Conservation (phyloP, 768 basidiomycete genomes). For the Termitomyces sp. region DNA sequence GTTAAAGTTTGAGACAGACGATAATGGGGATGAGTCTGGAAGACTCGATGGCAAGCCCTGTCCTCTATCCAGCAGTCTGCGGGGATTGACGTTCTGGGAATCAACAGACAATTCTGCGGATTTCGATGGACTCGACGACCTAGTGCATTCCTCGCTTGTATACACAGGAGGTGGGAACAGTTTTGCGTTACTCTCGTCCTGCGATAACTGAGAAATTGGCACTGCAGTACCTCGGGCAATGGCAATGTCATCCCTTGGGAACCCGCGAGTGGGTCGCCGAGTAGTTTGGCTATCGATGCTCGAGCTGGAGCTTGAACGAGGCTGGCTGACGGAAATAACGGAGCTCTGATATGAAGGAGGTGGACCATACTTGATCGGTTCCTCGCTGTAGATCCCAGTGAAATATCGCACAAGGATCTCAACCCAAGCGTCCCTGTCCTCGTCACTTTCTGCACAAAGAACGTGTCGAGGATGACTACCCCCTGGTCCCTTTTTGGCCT, state of each 20-base stretch:
- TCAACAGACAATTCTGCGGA: conserved; percentile 46
- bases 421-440: conserved; percentile 92
- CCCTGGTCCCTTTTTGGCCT: conserved; percentile 69
- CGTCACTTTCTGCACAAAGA: conserved; percentile 93
- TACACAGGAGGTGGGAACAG: conserved; percentile 44
- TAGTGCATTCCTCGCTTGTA: conserved; percentile 28
- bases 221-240: conserved; percentile 43
- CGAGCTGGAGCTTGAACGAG: conserved; percentile 53
- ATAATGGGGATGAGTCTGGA: conserved; percentile 55
- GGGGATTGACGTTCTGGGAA: conserved; percentile 29
- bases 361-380: conserved; percentile 40
- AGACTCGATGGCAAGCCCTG: conserved; percentile 46
- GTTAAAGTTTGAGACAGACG: conserved; percentile 46
- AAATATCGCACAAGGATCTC: conserved; percentile 88
- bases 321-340: conserved; percentile 28
- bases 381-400: conserved; percentile 74
- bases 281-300: conserved; percentile 28
- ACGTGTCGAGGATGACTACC: conserved; percentile 81
- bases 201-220: conserved; percentile 52
- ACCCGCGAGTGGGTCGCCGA: conserved; percentile 35
- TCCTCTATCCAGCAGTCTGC: conserved; percentile 36
- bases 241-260: conserved; percentile 57
- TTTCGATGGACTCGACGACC: conserved; percentile 52
- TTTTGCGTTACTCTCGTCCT: conserved; percentile 53
- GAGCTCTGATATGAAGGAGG: conserved; percentile 15